Conservation (phyloP, 2,329 filamentous ascomycete genomes). For the Aspergillus ustus region DNA sequence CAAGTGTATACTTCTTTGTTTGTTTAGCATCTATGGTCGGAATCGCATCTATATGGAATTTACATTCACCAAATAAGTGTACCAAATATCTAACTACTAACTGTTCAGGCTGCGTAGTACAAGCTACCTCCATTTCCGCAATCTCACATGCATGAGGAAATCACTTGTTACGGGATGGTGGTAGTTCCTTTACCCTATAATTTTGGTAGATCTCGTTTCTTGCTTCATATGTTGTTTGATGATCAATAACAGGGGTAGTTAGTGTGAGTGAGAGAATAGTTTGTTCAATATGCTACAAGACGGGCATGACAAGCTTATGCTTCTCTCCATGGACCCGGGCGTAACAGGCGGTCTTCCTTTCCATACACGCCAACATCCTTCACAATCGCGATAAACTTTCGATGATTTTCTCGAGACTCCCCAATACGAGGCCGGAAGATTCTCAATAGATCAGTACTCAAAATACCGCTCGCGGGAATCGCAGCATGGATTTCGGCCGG, state of each 20-base stretch:
- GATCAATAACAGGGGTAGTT: too few relatives aligned
- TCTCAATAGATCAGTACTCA: slow-evolving; percentile 49
- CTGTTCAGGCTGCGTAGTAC: neutral
- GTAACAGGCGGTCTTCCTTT: slow-evolving; percentile 47
- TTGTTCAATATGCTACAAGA: neutral
- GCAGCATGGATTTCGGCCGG: slow-evolving; percentile 52
- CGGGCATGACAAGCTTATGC: slow-evolving; percentile 3
- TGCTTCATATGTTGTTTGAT: too few relatives aligned
- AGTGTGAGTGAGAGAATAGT: neutral
- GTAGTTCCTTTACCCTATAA: too few relatives aligned
- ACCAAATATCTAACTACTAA: neutral
- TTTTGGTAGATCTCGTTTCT: too few relatives aligned
- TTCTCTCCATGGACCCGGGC: slow-evolving; percentile 44
- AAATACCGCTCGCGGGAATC: slow-evolving; percentile 52
- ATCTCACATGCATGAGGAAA: too few relatives aligned
- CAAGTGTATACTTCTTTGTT: neutral
- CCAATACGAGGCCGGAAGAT: slow-evolving; percentile 50
- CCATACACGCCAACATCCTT: slow-evolving; percentile 50
- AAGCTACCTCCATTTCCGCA: too few relatives aligned
- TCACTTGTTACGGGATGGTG: too few relatives aligned
- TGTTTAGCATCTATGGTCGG: slow-evolving; percentile 7
- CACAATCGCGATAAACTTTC: slow-evolving; percentile 49
- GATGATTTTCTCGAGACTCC: slow-evolving; percentile 47
- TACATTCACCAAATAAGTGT: neutral
- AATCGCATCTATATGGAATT: slow-evolving; percentile 2